These are phyloP conservation scores for Geotrichum aggregatum DNA, from an alignment of 1,139 yeast species.

Conservation along the genomic window DNA sequence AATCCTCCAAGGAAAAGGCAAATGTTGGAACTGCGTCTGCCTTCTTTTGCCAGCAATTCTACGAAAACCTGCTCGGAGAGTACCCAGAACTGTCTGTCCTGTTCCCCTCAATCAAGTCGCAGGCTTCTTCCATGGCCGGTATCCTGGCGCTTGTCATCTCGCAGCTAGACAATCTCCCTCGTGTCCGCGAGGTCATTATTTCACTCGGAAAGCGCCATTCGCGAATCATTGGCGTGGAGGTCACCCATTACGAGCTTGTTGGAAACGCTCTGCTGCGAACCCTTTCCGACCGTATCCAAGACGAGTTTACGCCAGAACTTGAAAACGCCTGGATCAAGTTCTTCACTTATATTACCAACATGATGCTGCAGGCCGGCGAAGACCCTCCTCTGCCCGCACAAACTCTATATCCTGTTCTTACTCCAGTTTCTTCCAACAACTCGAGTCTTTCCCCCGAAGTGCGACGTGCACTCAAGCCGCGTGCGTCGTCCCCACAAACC, in stretches of 20 bases:
- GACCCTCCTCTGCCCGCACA: conserved; percentile 47
- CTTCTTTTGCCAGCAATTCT: conserved; percentile 50
- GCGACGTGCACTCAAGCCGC: conserved; percentile 24
- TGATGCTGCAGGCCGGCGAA: conserved; percentile 58
- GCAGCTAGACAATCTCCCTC: conserved; percentile 42
- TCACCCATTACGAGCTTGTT: conserved; percentile 69
- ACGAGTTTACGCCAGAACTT: conserved; percentile 46
- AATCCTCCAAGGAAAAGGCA: conserved; percentile 29
- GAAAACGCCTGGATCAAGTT: conserved; percentile 68
- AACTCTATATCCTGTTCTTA: conserved; percentile 25
- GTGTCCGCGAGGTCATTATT: conserved; percentile 56
- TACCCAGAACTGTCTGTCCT: conserved; percentile 51
- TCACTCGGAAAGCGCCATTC: conserved; percentile 72
- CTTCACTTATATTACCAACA: conserved; percentile 53
- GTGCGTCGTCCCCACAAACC: conserved; percentile 5
- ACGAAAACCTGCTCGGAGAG: conserved; percentile 54
- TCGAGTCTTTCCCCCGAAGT: conserved; percentile 17
- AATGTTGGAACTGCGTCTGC: conserved; percentile 33
- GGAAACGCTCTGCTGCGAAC: conserved; percentile 75
- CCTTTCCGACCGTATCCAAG: conserved; percentile 62
- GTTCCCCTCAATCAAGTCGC: conserved; percentile 64
- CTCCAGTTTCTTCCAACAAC: conserved; percentile 21
- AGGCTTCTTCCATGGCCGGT: conserved; percentile 77
- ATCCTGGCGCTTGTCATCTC: conserved; percentile 62
- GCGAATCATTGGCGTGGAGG: conserved; percentile 69